phyloP scores from a whole-genome alignment of 176 grass and related monocot genomes.

The Bothriochloa decipiens region DNA sequence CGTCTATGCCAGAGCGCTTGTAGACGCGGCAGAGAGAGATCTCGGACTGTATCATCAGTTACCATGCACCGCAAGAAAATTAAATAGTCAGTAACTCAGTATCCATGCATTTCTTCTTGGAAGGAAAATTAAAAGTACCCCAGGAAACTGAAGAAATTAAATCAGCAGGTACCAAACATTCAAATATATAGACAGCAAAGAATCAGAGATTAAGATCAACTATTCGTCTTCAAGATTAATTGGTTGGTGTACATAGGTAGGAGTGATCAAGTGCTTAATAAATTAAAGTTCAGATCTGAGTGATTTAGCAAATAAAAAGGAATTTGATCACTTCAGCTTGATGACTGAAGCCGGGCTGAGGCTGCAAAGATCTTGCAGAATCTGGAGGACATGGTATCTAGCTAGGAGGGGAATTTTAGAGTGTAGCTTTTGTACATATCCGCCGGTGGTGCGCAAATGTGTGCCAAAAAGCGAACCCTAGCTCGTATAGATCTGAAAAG shows the following conservation, averaged over 20 bases:
- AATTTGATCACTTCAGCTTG: conserved; percentile 12
- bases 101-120: conserved; percentile 1
- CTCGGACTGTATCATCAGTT: conserved; percentile 62
- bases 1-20: conserved; percentile 89
- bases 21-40: conserved; percentile 96
- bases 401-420: conserved; percentile 29
- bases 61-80: conserved; percentile 17
- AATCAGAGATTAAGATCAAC: background rate
- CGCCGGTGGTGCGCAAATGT: conserved; percentile 24
- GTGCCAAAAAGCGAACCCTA: conserved; percentile 63
- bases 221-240: background rate
- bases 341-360: background rate
- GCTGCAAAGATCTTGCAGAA: conserved; percentile 41
- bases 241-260: background rate
- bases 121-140: background rate
- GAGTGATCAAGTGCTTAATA: conserved; percentile 22
- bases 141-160: conserved; percentile 6
- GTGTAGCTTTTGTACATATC: conserved; percentile 36
- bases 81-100: background rate
- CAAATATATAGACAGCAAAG: background rate
- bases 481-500: conserved; percentile 55
- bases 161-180: background rate
- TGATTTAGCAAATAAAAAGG: conserved; percentile 3
- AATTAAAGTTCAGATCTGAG: conserved; percentile 36
- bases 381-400: conserved; percentile 29